Conservation (phyloP, 139 green algal species). For the Chlorella sp. region DNA sequence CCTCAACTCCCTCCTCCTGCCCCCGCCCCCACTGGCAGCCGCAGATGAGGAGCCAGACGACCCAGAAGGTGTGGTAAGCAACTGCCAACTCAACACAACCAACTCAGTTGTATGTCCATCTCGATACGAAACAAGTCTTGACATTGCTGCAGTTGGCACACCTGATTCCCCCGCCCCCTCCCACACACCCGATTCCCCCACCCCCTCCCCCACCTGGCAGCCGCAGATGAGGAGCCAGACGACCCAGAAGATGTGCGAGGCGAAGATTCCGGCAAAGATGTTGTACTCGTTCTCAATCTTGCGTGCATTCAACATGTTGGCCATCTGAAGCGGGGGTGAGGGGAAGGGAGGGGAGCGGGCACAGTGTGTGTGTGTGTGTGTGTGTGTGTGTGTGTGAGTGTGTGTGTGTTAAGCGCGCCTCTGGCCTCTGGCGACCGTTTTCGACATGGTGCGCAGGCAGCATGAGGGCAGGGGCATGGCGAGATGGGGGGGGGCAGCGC, state of each 20-base stretch:
- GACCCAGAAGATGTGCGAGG: constrained; percentile 75
- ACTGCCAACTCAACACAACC: too few relatives aligned
- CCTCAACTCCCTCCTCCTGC: too few relatives aligned
- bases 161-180: too few relatives aligned
- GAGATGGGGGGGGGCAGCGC: background rate
- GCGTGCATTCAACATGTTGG: constrained; percentile 91
- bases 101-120: too few relatives aligned
- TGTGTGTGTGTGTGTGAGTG: too few relatives aligned
- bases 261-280: constrained; percentile 79
- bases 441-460: too few relatives aligned
- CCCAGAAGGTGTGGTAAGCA: constrained; percentile 84
- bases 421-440: too few relatives aligned
- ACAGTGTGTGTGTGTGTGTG: too few relatives aligned
- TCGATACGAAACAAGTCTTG: too few relatives aligned
- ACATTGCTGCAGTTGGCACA: too few relatives aligned
- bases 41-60: constrained; percentile 74
- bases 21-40: constrained; percentile 61
- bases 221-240: constrained; percentile 76
- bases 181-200: background rate
- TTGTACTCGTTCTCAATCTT: constrained; percentile 91
- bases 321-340: constrained; percentile 60
- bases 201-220: constrained; percentile 59
- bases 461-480: background rate
- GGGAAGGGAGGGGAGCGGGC: background rate
- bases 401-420: too few relatives aligned